Evolutionary conservation across 2,329 filamentous ascomycete species (phyloP), one percentile per base, ranked within the genome.

Genomic region (Claviceps sorghi): DNA sequence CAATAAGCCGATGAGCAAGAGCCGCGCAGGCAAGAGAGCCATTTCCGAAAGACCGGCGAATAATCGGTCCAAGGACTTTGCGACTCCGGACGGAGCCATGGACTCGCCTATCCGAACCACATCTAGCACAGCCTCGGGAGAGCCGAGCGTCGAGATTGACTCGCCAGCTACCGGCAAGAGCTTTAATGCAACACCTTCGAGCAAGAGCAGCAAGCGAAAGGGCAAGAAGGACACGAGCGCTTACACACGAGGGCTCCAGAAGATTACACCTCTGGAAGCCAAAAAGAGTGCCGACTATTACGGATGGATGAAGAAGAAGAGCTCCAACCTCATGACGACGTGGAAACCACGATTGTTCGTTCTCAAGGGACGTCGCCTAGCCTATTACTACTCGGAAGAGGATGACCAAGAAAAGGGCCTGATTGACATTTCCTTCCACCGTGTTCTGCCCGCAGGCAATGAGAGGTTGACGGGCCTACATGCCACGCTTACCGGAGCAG

Each of bases 221-320:
- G 80, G 82, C 50, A 98, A 98, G 72, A 94, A 97, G 65, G 84
- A 88, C 53, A 98, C 93, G 0, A 96, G 90, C 62, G 93, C 93
- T 1, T 98, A 97, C 67, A 87, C 83, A 19, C 84, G 87, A 32
- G 93, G 93, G 0, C 71, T 97, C 42, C 78, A 86, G 59, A 89
- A 90, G 67, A 85, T 91, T 55, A 72, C 79, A 0, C 93, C 93
- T 0, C 75, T 82, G 52, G 88, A 95, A 64, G 89, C 91, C 55
- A 93, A 95, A 68, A 72, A 82, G 56, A 82, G 81, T 55, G 91
- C 88, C 52, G 91, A 98, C 63, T 97, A 95, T 66, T 91, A 84
- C 61, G 93, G 93, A 1, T 98, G 93, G 93, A 98, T 98, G 93
- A 97, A 93, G 75, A 98, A 98, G 77, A 90, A 94, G 69, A 95